phyloP scores from a whole-genome alignment of 345 rosid genomes.

The Nasturtium officinale region DNA sequence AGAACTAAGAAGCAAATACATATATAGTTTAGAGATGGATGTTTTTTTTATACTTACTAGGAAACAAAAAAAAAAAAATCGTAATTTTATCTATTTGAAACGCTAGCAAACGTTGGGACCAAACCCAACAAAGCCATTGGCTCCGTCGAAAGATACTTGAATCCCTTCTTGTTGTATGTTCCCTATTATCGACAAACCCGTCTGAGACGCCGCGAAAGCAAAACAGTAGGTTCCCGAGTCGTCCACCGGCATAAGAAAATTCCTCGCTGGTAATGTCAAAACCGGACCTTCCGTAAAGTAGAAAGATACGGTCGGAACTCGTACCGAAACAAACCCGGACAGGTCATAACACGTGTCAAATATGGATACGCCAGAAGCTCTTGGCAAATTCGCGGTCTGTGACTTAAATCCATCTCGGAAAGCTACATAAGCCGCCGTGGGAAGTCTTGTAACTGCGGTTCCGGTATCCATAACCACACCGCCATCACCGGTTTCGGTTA shows the following conservation, averaged over 20 bases:
- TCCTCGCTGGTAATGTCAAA: constrained; percentile 81
- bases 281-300: constrained; percentile 81
- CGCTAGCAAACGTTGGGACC: constrained; percentile 83
- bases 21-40: constrained; percentile 21
- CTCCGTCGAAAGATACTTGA: constrained; percentile 88
- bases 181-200: constrained; percentile 86
- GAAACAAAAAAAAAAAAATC: constrained; percentile 28
- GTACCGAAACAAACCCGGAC: constrained; percentile 68
- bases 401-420: constrained; percentile 69
- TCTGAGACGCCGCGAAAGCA: constrained; percentile 76
- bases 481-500: constrained; percentile 63
- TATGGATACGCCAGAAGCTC: constrained; percentile 75
- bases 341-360: constrained; percentile 90
- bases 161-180: constrained; percentile 98
- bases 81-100: constrained; percentile 12
- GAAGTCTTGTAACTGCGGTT: constrained; percentile 90
- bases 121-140: constrained; percentile 92
- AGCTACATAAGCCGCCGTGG: constrained; percentile 63
- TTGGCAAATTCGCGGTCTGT: constrained; percentile 74
- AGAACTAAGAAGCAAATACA: constrained; percentile 32
- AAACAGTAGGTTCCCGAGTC: constrained; percentile 86
- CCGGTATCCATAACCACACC: constrained; percentile 99
- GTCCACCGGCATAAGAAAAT: constrained; percentile 91
- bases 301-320: constrained; percentile 91
- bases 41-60: constrained; percentile 25